phyloP scores from a whole-genome alignment of 2,329 filamentous ascomycete species.

The Scytalidium lignicola region DNA sequence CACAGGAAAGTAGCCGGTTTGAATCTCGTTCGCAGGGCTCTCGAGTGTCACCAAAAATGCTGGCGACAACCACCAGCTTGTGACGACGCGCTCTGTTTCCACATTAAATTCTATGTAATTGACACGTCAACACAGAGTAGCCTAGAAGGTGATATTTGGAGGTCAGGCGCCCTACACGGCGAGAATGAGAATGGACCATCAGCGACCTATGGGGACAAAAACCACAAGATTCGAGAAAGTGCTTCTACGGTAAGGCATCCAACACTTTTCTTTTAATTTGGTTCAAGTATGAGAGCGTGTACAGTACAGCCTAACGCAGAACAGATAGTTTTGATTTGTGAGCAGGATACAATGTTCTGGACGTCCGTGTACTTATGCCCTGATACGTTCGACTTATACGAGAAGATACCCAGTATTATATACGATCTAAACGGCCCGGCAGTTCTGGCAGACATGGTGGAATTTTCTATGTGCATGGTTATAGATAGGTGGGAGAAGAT shows the following conservation, averaged over 20 bases:
- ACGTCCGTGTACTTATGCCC: conserved; percentile 8
- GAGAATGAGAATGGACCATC: conserved; percentile 4
- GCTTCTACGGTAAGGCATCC: conserved; percentile 6
- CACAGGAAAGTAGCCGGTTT: neutral
- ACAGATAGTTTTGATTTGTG: conserved; percentile 2
- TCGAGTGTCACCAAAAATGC: conserved; percentile 7
- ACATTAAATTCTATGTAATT: conserved; percentile 9
- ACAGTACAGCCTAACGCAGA: neutral
- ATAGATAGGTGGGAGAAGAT: conserved; percentile 16
- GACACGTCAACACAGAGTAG: neutral
- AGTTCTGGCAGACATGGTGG: conserved; percentile 1
- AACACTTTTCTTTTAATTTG: neutral
- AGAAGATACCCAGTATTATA: conserved; percentile 6
- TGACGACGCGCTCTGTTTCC: conserved; percentile 6
- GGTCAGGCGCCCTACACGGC: conserved; percentile 4
- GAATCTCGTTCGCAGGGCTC: conserved; percentile 2
- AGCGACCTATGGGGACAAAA: neutral
- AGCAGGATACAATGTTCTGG: conserved; percentile 3
- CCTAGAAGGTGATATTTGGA: conserved; percentile 5
- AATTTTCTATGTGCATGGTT: conserved; percentile 7
- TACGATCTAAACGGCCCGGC: neutral
- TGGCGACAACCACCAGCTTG: conserved; percentile 4
- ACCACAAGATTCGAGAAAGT: conserved; percentile 6
- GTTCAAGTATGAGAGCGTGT: neutral
- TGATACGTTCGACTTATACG: conserved; percentile 7